Evolutionary conservation across 208 protist species (phyloP).

Genomic region (Leishmania turanica): DNA sequence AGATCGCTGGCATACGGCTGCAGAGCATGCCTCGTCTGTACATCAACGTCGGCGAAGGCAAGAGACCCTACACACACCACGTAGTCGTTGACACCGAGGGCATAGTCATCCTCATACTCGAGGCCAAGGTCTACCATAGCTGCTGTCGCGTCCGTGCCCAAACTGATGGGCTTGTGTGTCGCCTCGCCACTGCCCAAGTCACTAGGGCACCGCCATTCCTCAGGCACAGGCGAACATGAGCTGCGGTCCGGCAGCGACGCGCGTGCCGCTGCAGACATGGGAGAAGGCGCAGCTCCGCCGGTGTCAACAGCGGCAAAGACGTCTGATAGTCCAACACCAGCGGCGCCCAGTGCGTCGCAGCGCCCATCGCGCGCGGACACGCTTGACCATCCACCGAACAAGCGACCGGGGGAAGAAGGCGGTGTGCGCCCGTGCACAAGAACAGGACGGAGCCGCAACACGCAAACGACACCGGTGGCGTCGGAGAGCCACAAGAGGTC

Average conservation of each 20-base stretch:
- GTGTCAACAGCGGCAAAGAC: not conserved
- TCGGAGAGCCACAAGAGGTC: conserved; percentile 28
- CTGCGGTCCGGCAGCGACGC: no score
- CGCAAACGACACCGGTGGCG: conserved; percentile 22
- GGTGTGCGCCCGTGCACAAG: not conserved
- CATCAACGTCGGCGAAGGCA: conserved; percentile 52
- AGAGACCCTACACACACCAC: conserved; percentile 51
- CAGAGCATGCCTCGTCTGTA: conserved; percentile 6
- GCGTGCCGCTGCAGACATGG: not conserved
- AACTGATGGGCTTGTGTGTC: not conserved
- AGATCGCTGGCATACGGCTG: conserved; percentile 6
- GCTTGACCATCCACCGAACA: not conserved
- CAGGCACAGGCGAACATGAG: not conserved
- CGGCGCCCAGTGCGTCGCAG: not conserved
- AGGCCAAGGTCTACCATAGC: not conserved
- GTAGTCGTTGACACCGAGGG: conserved; percentile 50
- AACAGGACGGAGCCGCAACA: conserved; percentile 8
- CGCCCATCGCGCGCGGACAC: not conserved
- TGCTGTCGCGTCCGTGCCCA: not conserved
- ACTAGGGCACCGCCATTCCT: not conserved
- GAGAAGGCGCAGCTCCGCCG: not conserved
- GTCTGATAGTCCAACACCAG: not conserved
- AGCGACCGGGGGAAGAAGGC: not conserved
- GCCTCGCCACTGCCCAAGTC: not conserved
- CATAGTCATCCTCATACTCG: not conserved